phyloP scores from a whole-genome alignment of 2,329 filamentous ascomycete species.

The Plectosphaerella cucumerina region DNA sequence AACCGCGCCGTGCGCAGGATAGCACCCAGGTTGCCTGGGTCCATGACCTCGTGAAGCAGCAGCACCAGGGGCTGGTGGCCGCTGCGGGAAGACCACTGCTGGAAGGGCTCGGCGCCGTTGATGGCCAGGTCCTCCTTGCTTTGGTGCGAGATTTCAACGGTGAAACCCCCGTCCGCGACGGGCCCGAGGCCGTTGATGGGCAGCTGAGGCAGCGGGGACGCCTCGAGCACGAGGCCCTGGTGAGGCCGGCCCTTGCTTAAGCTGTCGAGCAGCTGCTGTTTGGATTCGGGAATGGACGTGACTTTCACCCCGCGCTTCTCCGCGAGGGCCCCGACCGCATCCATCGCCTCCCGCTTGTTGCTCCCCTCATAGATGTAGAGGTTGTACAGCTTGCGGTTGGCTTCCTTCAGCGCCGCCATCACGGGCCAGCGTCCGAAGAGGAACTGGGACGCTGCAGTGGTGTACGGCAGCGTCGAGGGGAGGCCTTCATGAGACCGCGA shows the following conservation, averaged over 20 bases:
- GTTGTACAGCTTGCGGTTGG: slow-evolving; percentile 72
- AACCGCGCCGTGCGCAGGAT: slow-evolving; percentile 87
- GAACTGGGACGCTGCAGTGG: slow-evolving; percentile 86
- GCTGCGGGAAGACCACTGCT: slow-evolving; percentile 27
- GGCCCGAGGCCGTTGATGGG: slow-evolving; percentile 58
- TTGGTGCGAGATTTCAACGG: slow-evolving; percentile 60
- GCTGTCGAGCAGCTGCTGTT: slow-evolving; percentile 71
- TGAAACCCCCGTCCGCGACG: slow-evolving; percentile 49
- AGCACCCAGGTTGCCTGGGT: slow-evolving; percentile 86
- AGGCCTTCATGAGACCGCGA: background rate
- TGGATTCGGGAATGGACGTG: slow-evolving; percentile 53
- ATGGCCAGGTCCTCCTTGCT: slow-evolving; percentile 68
- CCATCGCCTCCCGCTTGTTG: slow-evolving; percentile 45
- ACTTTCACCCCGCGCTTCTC: slow-evolving; percentile 47
- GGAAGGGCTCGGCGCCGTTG: slow-evolving; percentile 63
- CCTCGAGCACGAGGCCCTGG: slow-evolving; percentile 85
- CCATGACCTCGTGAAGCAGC: slow-evolving; percentile 71
- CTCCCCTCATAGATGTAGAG: slow-evolving; percentile 70
- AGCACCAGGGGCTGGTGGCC: slow-evolving; percentile 66
- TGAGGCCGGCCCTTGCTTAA: slow-evolving; percentile 81
- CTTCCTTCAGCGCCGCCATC: slow-evolving; percentile 65
- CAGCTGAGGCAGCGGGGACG: slow-evolving; percentile 72
- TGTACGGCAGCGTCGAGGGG: slow-evolving; percentile 44
- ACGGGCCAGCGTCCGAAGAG: slow-evolving; percentile 83
- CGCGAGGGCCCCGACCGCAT: slow-evolving; percentile 48